Evolutionary conservation across 2,329 filamentous ascomycete species (phyloP).

Genomic region (Colletotrichum camelliae): DNA sequence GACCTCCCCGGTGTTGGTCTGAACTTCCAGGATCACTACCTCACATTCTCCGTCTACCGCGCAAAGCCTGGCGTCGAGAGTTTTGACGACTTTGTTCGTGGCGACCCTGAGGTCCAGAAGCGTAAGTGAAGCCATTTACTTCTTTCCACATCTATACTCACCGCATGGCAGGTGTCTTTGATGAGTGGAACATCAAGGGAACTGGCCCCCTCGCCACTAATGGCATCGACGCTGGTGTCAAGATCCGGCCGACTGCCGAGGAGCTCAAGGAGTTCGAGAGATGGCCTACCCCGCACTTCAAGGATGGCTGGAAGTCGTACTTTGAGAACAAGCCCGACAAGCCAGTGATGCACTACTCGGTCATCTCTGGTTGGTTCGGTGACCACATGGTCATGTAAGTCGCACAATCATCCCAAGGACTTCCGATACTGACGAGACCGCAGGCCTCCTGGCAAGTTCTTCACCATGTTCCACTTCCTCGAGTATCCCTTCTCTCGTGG

Average conservation of each 20-base stretch:
- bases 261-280: conserved; percentile 72
- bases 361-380: conserved; percentile 72
- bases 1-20: conserved; percentile 76
- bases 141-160: neutral
- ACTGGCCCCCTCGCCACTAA: conserved; percentile 81
- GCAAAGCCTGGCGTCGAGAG: conserved; percentile 78
- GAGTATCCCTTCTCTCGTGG: conserved; percentile 80
- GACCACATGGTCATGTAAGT: conserved; percentile 64
- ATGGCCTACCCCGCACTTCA: conserved; percentile 79
- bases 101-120: conserved; percentile 76
- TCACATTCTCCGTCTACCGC: conserved; percentile 73
- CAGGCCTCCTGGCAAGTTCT: conserved; percentile 79
- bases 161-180: conserved; percentile 60
- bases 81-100: conserved; percentile 81
- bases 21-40: conserved; percentile 80
- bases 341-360: conserved; percentile 85
- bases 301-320: conserved; percentile 78
- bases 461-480: conserved; percentile 84
- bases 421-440: conserved; percentile 45
- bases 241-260: conserved; percentile 72
- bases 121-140: conserved; percentile 34
- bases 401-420: neutral
- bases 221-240: conserved; percentile 81
- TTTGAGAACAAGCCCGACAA: conserved; percentile 87
- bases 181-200: conserved; percentile 81